These are phyloP conservation scores for Coffea canephora DNA, from an alignment of 257 asterid species.

Conservation along the genomic window DNA sequence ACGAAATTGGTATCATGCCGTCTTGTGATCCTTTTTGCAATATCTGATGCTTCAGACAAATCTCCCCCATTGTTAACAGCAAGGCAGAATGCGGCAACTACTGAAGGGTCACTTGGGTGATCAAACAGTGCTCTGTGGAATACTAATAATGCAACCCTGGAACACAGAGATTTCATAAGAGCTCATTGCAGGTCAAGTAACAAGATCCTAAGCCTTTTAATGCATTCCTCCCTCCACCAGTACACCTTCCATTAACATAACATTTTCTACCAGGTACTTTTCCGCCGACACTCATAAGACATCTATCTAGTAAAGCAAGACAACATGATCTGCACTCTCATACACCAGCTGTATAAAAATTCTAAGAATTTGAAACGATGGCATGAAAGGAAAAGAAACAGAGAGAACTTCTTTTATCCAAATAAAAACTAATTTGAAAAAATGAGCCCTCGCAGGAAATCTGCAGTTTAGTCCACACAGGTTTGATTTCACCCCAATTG, in stretches of 20 bases:
- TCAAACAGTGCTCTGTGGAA: slow-evolving; percentile 77
- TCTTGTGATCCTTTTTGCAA: slow-evolving; percentile 51
- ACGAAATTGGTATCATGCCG: slow-evolving; percentile 25
- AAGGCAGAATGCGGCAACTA: slow-evolving; percentile 71
- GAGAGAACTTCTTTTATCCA: neutral
- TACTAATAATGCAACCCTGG: slow-evolving; percentile 83
- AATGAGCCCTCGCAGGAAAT: neutral
- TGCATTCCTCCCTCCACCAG: neutral
- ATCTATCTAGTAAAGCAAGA: neutral
- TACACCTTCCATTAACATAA: neutral
- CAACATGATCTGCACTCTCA: neutral
- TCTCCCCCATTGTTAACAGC: slow-evolving; percentile 84
- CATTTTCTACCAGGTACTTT: neutral
- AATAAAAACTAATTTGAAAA: neutral
- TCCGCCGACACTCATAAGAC: neutral
- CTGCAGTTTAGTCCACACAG: neutral
- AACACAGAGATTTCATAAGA: slow-evolving; percentile 22
- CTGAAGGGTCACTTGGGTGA: slow-evolving; percentile 69
- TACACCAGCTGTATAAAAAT: neutral
- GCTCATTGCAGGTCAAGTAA: slow-evolving; percentile 4
- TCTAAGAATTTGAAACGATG: neutral
- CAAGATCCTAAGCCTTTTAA: neutral
- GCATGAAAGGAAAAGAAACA: neutral
- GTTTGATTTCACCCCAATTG: neutral
- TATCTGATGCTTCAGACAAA: slow-evolving; percentile 63